Percentiles rank a stretch among this genome's conserved stretches.
phyloP scores from a whole-genome alignment of 2,329 filamentous ascomycete genomes.

The Xylariales sp. region DNA sequence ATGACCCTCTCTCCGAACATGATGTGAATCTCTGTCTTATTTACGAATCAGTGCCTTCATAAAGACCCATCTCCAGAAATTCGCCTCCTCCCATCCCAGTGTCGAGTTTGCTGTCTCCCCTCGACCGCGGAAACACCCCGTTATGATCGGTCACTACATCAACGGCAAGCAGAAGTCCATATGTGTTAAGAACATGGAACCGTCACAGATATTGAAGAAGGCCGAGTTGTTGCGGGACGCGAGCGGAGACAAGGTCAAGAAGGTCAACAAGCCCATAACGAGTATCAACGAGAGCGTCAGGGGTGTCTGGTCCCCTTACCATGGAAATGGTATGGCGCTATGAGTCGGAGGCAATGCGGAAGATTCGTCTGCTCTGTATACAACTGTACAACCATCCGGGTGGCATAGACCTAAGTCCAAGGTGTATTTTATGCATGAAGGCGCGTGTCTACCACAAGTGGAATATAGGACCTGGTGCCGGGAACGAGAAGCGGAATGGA shows the following conservation, averaged over 20 bases:
- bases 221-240: conserved; percentile 67
- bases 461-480: no score
- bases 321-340: conserved; percentile 53
- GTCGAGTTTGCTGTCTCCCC: conserved; percentile 92
- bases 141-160: conserved; percentile 77
- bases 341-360: conserved; percentile 24
- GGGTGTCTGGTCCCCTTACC: conserved; percentile 68
- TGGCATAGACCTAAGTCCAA: neutral
- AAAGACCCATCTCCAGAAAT: conserved; percentile 67
- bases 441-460: no score
- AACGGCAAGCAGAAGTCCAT: conserved; percentile 82
- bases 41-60: conserved; percentile 80
- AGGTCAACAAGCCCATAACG: conserved; percentile 57
- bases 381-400: conserved; percentile 2
- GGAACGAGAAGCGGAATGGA: no score
- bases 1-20: no score
- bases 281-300: conserved; percentile 63
- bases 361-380: conserved; percentile 10
- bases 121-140: conserved; percentile 81
- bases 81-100: conserved; percentile 76
- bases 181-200: conserved; percentile 82
- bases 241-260: conserved; percentile 68
- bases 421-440: no score
- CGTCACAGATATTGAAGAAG: conserved; percentile 77
- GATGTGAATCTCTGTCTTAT: no score